Evolutionary conservation across 2,329 filamentous ascomycete genomes (phyloP).

Genomic region (Diaporthe humulicola): DNA sequence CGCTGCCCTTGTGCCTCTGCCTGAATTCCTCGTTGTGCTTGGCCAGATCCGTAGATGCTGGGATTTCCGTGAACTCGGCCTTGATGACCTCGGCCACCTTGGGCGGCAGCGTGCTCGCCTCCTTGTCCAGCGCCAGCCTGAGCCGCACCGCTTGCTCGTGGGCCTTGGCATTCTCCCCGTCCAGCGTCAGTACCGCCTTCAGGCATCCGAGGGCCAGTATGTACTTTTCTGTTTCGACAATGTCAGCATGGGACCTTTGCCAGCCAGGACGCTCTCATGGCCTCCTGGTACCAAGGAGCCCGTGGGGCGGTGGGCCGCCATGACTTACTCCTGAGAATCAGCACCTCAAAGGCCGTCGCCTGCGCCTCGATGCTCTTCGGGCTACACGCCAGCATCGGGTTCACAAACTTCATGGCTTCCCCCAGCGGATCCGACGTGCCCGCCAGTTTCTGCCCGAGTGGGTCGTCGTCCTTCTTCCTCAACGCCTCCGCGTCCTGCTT

Average conservation of each 20-base stretch:
- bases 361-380: slow-evolving; percentile 87
- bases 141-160: slow-evolving; percentile 82
- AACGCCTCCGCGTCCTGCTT: slow-evolving; percentile 69
- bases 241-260: slow-evolving; percentile 44
- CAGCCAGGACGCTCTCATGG: neutral
- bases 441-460: slow-evolving; percentile 83
- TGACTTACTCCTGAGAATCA: slow-evolving; percentile 82
- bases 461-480: slow-evolving; percentile 93
- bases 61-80: slow-evolving; percentile 73
- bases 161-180: slow-evolving; percentile 77
- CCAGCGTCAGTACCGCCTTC: slow-evolving; percentile 77
- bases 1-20: slow-evolving; percentile 71
- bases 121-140: slow-evolving; percentile 70
- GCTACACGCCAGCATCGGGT: slow-evolving; percentile 84
- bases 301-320: neutral
- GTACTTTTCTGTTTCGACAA: slow-evolving; percentile 76
- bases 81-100: slow-evolving; percentile 79
- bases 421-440: slow-evolving; percentile 86
- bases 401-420: slow-evolving; percentile 89
- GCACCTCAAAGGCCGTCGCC: slow-evolving; percentile 90
- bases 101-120: slow-evolving; percentile 70
- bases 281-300: neutral
- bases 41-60: slow-evolving; percentile 69
- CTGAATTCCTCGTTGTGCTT: slow-evolving; percentile 77
- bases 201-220: slow-evolving; percentile 90